Conservation (phyloP, 805 yeast genomes). For the Pichia californica region DNA sequence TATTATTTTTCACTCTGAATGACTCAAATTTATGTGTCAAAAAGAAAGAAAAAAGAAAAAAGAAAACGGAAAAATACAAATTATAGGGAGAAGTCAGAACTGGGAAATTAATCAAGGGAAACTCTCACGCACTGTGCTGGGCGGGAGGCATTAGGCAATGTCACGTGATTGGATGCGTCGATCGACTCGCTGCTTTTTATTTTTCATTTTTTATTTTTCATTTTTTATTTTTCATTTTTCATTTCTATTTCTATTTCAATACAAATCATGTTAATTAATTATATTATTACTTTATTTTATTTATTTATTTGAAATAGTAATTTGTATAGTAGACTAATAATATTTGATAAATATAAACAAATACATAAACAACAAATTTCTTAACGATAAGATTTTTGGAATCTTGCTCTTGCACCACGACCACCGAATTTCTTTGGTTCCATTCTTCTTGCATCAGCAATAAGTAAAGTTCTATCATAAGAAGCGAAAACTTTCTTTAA, state of each 20-base stretch:
- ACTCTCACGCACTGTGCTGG: too few species aligned
- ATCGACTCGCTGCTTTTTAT: too few species aligned
- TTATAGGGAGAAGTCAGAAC: not conserved
- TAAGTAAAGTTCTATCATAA: constrained; percentile 98
- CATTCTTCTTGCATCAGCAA: constrained; percentile 99
- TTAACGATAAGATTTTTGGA: constrained; percentile 99
- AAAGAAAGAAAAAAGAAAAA: not conserved
- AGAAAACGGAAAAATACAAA: not conserved
- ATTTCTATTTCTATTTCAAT: too few species aligned
- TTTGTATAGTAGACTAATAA: not conserved
- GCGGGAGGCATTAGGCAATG: too few species aligned
- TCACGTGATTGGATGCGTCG: too few species aligned
- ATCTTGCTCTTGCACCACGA: constrained; percentile 99
- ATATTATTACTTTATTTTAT: not conserved
- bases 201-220: too few species aligned
- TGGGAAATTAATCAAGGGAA: not conserved
- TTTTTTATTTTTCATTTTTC: too few species aligned
- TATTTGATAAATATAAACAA: too few species aligned
- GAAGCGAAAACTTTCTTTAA: constrained; percentile 95
- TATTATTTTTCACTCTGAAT: not conserved
- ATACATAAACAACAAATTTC: not conserved
- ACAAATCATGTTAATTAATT: too few species aligned
- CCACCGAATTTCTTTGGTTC: constrained; percentile 99
- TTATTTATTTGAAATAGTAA: not conserved
- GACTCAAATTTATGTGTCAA: not conserved